These are phyloP conservation scores for Cruciata laevipes DNA, from an alignment of 257 asterid species.

Conservation along the genomic window DNA sequence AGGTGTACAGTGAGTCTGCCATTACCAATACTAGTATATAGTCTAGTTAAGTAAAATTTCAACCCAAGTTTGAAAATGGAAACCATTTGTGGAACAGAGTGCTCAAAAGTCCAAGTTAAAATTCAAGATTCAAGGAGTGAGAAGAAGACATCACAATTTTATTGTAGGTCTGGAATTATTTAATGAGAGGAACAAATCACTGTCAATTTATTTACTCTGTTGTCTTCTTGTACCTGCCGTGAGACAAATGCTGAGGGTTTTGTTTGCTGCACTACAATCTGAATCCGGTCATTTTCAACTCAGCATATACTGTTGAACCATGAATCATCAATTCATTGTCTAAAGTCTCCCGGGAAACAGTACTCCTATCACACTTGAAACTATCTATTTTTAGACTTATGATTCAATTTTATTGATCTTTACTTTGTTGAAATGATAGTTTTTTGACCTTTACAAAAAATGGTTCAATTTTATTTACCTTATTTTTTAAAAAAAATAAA, in stretches of 20 bases:
- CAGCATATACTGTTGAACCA: not conserved
- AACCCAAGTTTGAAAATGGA: constrained; percentile 1
- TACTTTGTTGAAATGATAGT: no score
- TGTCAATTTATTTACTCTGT: not conserved
- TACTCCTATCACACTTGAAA: no score
- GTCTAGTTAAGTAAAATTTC: not conserved
- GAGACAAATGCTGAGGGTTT: constrained; percentile 1
- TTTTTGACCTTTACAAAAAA: no score
- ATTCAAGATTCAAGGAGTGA: not conserved
- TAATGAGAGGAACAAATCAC: not conserved
- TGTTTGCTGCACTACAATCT: constrained; percentile 11
- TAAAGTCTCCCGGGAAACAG: not conserved
- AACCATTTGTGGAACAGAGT: not conserved
- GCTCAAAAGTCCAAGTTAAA: constrained; percentile 3
- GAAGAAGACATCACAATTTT: not conserved
- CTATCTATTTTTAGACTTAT: no score
- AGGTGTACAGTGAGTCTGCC: constrained; percentile 4
- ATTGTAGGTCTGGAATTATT: no score
- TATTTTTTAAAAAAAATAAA: no score
- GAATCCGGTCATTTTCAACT: constrained; percentile 8
- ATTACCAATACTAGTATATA: not conserved
- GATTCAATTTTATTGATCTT: no score
- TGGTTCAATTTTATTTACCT: no score
- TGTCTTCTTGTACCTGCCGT: constrained; percentile 1
- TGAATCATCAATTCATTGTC: not conserved